Conservation (phyloP, 306 rosid species). For the Prunus dulcis region DNA sequence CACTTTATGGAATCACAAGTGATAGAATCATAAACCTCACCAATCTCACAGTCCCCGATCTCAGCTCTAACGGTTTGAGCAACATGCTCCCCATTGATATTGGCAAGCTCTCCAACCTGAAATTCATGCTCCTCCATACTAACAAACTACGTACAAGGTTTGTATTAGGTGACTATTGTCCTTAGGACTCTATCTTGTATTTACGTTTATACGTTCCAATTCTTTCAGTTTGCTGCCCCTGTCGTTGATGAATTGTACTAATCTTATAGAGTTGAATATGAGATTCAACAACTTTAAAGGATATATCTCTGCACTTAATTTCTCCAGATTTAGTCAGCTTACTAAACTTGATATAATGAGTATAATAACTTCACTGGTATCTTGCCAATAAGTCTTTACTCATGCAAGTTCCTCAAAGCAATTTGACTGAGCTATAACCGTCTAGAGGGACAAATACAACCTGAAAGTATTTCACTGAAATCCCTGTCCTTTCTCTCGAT, state of each 20-base stretch:
- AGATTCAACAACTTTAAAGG: neutral
- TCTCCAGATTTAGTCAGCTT: neutral
- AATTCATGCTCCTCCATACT: neutral
- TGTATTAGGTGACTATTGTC: too few relatives aligned
- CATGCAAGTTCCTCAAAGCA: conserved; percentile 3
- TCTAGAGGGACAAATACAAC: conserved; percentile 2
- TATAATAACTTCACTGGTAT: neutral
- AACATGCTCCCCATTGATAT: neutral
- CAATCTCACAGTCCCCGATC: conserved; percentile 3
- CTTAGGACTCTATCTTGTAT: too few relatives aligned
- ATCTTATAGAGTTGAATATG: neutral
- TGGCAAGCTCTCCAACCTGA: conserved; percentile 1
- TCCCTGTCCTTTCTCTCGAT: neutral
- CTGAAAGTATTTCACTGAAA: neutral
- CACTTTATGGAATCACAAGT: neutral
- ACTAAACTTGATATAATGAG: neutral
- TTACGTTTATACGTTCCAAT: too few relatives aligned
- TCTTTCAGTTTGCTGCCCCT: neutral
- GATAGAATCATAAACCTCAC: neutral
- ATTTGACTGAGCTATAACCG: neutral
- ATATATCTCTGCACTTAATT: neutral
- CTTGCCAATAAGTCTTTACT: neutral
- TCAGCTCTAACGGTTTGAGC: neutral
- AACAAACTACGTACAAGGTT: neutral
- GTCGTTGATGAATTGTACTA: conserved; percentile 7